Evolutionary conservation across 768 basidiomycete species (phyloP), one percentile per base, ranked within the genome.

Genomic region (Podaxis rugospora): DNA sequence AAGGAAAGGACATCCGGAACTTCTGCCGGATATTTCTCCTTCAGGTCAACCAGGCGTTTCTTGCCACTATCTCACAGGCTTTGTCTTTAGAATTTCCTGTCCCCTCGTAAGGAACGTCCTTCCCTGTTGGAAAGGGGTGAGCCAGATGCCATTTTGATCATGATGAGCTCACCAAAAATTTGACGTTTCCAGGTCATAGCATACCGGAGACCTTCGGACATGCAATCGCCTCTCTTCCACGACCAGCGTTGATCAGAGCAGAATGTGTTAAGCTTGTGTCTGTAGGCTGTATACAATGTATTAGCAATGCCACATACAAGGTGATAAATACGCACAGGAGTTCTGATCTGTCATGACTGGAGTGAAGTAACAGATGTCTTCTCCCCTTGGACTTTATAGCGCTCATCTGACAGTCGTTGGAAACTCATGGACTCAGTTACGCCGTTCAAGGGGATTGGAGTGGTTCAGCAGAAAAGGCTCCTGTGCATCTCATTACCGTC

Each of bases 221-320:
- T 1, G 14, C 32, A 23, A 2, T 50, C 56, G 13, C 35, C 56
- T 27, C 27, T 57, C n/a, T 32, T 9, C 6, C 18, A 25, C 0
- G 14, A 13, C 47, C 35, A 57, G 25, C 32, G n/a, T 36, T 50
- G 44, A 2, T 35, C 35, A 16, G 35, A 37, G 21, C 56, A 57
- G 4, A 57, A 13, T 6, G 56, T 57, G 47, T 57, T 57, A 16
- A 57, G 56, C 3, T 49, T 57, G 35, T 57, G 35, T 25, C 46
- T 57, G 23, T 39, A 57, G 18, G 25, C 56, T 57, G 14, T 23
- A 23, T 23, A 23, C n/a, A 49, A 11, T 1, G 0, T 7, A 9
- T 49, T 21, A 4, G 7, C 11, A 25, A 25, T 49, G 4, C 39
- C 18, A 1, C n/a, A 10, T 11, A 21, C 18, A 27, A 11, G 13